Conservation (phyloP, 169 alveolate genomes). For the Babesia ovata region DNA sequence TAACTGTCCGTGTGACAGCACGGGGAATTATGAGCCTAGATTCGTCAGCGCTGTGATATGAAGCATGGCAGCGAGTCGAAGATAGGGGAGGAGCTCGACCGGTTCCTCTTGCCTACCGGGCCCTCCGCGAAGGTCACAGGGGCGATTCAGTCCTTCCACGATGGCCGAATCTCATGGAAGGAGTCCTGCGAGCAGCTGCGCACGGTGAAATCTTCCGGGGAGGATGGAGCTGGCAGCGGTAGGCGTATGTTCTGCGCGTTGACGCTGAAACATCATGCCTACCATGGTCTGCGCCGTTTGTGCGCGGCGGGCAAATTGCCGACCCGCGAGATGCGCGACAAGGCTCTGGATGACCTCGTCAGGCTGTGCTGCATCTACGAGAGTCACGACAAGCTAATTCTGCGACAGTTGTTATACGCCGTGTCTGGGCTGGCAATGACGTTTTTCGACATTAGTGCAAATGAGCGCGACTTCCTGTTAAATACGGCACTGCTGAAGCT, state of each 20-base stretch:
- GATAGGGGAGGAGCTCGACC: slow-evolving; percentile 17
- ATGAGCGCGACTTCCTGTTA: slow-evolving; percentile 12
- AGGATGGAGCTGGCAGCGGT: not conserved
- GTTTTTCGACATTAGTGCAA: slow-evolving; percentile 18
- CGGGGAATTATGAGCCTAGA: not conserved
- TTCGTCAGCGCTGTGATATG: slow-evolving; percentile 8
- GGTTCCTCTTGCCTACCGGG: slow-evolving; percentile 7
- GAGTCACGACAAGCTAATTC: not conserved
- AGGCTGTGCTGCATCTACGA: slow-evolving; percentile 8
- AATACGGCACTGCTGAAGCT: not conserved
- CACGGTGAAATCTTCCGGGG: not conserved
- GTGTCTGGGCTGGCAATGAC: slow-evolving; percentile 19
- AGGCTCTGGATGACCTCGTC: not conserved
- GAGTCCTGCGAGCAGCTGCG: slow-evolving; percentile 1
- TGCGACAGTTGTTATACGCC: slow-evolving; percentile 24
- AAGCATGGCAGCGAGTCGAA: slow-evolving; percentile 9
- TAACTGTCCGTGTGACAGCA: not conserved
- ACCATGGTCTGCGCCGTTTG: slow-evolving; percentile 22
- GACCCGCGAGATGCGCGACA: not conserved
- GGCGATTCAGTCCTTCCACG: slow-evolving; percentile 12
- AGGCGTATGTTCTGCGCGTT: slow-evolving; percentile 27
- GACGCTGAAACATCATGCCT: slow-evolving; percentile 53
- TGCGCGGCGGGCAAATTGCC: not conserved
- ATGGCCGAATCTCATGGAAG: slow-evolving; percentile 15
- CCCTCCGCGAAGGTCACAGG: not conserved